A percentile compares a stretch with the other conserved stretches of the same genome.
Conservation (phyloP, 1,284 basidiomycete genomes). For the Sporisorium iseilematis-ciliati region DNA sequence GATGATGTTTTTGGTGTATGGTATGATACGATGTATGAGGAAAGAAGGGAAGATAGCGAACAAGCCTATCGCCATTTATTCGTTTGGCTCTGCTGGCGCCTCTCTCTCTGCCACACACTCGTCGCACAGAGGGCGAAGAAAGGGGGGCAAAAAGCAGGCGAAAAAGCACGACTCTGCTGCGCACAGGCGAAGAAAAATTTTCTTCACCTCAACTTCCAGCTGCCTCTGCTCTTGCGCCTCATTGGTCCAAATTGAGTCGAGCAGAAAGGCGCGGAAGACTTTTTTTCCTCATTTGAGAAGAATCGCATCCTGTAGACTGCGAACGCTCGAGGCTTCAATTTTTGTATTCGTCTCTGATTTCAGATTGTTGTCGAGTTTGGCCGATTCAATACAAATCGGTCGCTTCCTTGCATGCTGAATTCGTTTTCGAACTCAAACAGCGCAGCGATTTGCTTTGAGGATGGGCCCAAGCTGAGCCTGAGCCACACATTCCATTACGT, state of each 20-base stretch:
- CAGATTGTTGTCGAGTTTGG: background rate
- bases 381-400: constrained; percentile 3
- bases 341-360: background rate
- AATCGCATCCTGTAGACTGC: constrained; percentile 15
- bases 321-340: background rate
- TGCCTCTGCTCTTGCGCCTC: constrained; percentile 32
- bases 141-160: constrained; percentile 1
- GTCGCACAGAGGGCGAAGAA: constrained; percentile 13
- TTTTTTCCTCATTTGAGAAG: constrained; percentile 25
- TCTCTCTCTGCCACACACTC: constrained; percentile 4
- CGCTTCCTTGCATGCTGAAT: constrained; percentile 3
- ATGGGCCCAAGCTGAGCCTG: background rate
- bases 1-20: constrained; percentile 43
- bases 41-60: constrained; percentile 36
- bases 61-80: constrained; percentile 36
- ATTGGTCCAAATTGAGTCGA: constrained; percentile 14
- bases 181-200: constrained; percentile 47
- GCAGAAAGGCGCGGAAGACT: constrained; percentile 5
- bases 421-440: constrained; percentile 2
- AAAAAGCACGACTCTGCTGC: constrained; percentile 14
- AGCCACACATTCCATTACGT: background rate
- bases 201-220: constrained; percentile 40
- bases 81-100: constrained; percentile 20
- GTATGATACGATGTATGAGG: constrained; percentile 55
- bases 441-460: background rate